Evolutionary conservation across 2,329 filamentous ascomycete genomes (phyloP).

Genomic region (Colletotrichum sp.): DNA sequence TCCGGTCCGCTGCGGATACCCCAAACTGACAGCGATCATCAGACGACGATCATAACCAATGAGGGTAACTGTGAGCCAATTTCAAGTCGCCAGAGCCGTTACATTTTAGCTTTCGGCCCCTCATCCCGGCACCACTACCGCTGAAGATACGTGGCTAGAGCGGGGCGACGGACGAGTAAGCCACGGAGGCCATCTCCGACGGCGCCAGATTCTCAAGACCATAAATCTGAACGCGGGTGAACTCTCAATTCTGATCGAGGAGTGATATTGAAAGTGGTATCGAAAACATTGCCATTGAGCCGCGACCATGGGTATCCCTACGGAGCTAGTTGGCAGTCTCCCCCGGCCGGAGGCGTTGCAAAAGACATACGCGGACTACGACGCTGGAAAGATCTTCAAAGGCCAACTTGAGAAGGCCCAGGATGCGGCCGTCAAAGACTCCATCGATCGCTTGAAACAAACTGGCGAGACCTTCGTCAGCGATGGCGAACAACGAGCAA

Average conservation of each 20-base stretch:
- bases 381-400: not conserved
- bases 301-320: not conserved
- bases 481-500: not conserved
- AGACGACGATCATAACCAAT: not conserved
- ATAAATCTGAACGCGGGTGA: not conserved
- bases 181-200: not conserved
- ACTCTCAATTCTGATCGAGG: not conserved
- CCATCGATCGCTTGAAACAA: not conserved
- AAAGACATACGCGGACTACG: not conserved
- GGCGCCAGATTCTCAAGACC: not conserved
- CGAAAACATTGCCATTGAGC: not conserved
- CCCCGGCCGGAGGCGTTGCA: not conserved
- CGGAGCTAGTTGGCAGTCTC: not conserved
- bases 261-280: not conserved
- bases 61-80: not conserved
- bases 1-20: not conserved
- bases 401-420: not conserved
- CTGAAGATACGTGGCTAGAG: not conserved
- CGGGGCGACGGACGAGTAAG: not conserved
- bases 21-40: not conserved
- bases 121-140: not conserved
- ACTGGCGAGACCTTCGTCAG: not conserved
- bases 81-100: rapidly evolving
- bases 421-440: not conserved
- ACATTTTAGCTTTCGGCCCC: not conserved